Conservation (phyloP, 257 asterid species). For the Solanum commersonii region DNA sequence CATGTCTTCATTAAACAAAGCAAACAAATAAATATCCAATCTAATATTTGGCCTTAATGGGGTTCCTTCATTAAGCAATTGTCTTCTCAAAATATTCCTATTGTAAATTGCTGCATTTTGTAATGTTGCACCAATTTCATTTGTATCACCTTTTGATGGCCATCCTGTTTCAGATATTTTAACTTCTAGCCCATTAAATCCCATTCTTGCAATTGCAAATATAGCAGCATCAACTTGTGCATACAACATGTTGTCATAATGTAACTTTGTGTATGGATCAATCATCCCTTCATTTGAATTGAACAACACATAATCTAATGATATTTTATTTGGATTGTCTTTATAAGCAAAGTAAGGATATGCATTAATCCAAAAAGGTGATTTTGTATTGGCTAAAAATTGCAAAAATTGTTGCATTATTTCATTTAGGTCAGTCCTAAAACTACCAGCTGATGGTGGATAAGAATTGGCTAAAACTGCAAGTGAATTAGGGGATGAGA, state of each 20-base stretch:
- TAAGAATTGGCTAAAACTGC: slow-evolving; percentile 59
- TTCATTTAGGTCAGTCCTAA: slow-evolving; percentile 32
- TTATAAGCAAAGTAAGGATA: slow-evolving; percentile 91
- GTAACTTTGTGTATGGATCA: slow-evolving; percentile 52
- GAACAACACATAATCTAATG: slow-evolving; percentile 57
- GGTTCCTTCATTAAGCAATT: slow-evolving; percentile 51
- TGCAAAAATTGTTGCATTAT: slow-evolving; percentile 56
- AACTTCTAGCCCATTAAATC: slow-evolving; percentile 50
- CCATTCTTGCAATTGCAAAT: slow-evolving; percentile 58
- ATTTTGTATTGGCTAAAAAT: slow-evolving; percentile 44
- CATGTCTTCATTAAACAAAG: slow-evolving; percentile 71
- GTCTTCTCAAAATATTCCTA: slow-evolving; percentile 57
- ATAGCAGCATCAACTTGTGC: slow-evolving; percentile 79
- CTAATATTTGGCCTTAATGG: slow-evolving; percentile 54
- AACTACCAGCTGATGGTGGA: slow-evolving; percentile 85
- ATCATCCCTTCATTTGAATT: slow-evolving; percentile 59
- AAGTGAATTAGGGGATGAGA: slow-evolving; percentile 59
- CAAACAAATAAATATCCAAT: slow-evolving; percentile 66
- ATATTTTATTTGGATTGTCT: slow-evolving; percentile 41
- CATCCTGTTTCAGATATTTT: slow-evolving; percentile 82
- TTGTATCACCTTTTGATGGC: slow-evolving; percentile 68
- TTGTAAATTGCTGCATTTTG: slow-evolving; percentile 59
- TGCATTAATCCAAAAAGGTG: slow-evolving; percentile 86
- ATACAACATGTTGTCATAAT: slow-evolving; percentile 79
- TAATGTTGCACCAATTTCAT: slow-evolving; percentile 54